phyloP scores from a whole-genome alignment of 1,284 basidiomycete genomes.

The Boletellus deceptivus region DNA sequence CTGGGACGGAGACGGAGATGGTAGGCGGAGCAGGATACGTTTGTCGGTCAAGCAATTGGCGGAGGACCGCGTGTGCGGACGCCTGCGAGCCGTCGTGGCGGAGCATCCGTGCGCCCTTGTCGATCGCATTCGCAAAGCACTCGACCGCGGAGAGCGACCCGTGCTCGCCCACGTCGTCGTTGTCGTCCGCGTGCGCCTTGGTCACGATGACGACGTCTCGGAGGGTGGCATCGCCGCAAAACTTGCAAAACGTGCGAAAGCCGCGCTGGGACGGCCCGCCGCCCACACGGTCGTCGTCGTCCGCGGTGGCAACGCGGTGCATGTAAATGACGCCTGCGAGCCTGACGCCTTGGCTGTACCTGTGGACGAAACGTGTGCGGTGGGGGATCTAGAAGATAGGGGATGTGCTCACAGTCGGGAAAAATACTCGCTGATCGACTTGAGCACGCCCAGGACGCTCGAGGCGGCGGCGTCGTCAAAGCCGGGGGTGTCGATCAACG shows the following conservation, averaged over 20 bases:
- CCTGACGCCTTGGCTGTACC: conserved; percentile 34
- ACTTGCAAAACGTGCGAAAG: conserved; percentile 44
- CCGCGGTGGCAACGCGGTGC: conserved; percentile 39
- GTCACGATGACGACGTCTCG: conserved; percentile 46
- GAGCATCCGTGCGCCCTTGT: conserved; percentile 38
- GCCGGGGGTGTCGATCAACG: conserved; percentile 37
- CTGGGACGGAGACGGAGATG: conserved; percentile 18
- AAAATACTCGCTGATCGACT: conserved; percentile 29
- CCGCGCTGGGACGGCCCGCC: conserved; percentile 41
- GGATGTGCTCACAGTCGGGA: conserved; percentile 21
- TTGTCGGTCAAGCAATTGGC: conserved; percentile 1
- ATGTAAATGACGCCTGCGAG: conserved; percentile 52
- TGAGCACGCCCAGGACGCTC: conserved; percentile 33
- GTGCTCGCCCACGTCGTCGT: conserved; percentile 26
- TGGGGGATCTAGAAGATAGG: neutral
- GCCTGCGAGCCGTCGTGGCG: conserved; percentile 33
- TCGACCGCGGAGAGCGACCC: conserved; percentile 31
- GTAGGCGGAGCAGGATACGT: too few relatives aligned
- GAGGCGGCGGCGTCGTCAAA: conserved; percentile 32
- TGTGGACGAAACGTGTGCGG: conserved; percentile 6
- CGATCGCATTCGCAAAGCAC: conserved; percentile 36
- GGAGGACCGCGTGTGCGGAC: conserved; percentile 34
- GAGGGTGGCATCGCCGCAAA: conserved; percentile 47
- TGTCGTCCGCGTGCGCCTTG: conserved; percentile 24
- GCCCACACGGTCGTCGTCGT: conserved; percentile 39